These are phyloP conservation scores for Cyberlindnera euphorbiiphila DNA, from an alignment of 805 yeast species.

Conservation along the genomic window DNA sequence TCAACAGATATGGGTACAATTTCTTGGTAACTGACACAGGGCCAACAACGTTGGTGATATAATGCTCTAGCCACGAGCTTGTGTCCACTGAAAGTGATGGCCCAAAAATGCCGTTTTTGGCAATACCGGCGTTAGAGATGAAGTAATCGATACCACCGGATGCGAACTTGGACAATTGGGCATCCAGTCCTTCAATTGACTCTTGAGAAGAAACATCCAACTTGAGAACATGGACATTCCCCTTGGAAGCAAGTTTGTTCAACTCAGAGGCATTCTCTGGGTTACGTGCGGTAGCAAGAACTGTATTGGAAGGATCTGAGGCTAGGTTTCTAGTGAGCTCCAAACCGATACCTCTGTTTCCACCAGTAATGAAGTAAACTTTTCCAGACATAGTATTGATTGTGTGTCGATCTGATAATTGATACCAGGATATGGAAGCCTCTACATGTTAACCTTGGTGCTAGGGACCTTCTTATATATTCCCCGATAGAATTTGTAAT, in stretches of 20 bases:
- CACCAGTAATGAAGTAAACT: constrained; percentile 10
- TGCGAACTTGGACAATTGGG: constrained; percentile 9
- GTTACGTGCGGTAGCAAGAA: constrained; percentile 7
- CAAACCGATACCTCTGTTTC: constrained; percentile 15
- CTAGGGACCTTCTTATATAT: too few relatives aligned
- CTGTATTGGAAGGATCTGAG: constrained; percentile 1
- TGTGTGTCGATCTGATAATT: not conserved
- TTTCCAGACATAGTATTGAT: constrained; percentile 2
- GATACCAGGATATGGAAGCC: not conserved
- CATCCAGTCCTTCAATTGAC: constrained; percentile 9
- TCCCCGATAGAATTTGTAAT: too few relatives aligned
- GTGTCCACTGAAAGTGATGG: constrained; percentile 1
- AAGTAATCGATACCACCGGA: constrained; percentile 16
- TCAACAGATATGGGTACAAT: constrained; percentile 18
- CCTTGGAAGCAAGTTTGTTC: not conserved
- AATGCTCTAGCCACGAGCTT: constrained; percentile 5
- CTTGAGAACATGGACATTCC: constrained; percentile 11
- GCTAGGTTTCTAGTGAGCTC: not conserved
- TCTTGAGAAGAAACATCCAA: constrained; percentile 12
- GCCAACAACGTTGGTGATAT: constrained; percentile 10
- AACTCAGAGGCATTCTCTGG: constrained; percentile 6
- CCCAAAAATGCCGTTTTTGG: not conserved
- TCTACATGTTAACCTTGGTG: too few relatives aligned
- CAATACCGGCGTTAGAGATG: constrained; percentile 17
- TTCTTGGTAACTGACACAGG: constrained; percentile 7